Evolutionary conservation across 805 yeast species (phyloP).

Genomic region (Yamadazyma olivae): DNA sequence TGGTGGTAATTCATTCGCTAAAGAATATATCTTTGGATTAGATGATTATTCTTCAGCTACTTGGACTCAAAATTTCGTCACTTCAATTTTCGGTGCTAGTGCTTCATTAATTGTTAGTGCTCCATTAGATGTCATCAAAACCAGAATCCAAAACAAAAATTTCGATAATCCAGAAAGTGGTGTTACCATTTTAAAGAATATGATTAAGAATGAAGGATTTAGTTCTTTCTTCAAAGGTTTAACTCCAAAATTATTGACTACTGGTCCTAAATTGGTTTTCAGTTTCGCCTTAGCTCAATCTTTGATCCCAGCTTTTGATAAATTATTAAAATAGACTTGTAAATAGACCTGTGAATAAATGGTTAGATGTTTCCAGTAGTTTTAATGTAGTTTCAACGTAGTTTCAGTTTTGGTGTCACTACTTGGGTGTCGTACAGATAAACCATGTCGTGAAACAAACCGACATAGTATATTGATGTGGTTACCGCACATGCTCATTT

Average conservation of each 20-base stretch:
- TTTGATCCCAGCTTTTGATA: slow-evolving; percentile 93
- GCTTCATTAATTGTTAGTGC: slow-evolving; percentile 96
- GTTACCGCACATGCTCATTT: too few species aligned
- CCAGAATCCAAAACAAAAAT: slow-evolving; percentile 95
- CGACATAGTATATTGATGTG: too few species aligned
- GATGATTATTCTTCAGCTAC: slow-evolving; percentile 87
- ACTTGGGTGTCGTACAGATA: too few species aligned
- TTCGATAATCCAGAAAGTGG: slow-evolving; percentile 96
- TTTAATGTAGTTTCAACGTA: too few species aligned
- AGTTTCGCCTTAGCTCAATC: slow-evolving; percentile 98
- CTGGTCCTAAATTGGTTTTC: slow-evolving; percentile 97
- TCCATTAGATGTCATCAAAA: slow-evolving; percentile 96
- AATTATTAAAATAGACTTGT: slow-evolving; percentile 40
- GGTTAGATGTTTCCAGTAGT: background rate
- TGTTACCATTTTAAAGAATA: slow-evolving; percentile 85
- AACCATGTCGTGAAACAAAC: too few species aligned
- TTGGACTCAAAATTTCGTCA: slow-evolving; percentile 91
- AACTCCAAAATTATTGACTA: slow-evolving; percentile 92
- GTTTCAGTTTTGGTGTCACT: too few species aligned
- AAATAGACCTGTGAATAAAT: slow-evolving; percentile 1
- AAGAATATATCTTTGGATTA: slow-evolving; percentile 88
- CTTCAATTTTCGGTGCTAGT: slow-evolving; percentile 95
- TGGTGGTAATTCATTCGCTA: slow-evolving; percentile 98
- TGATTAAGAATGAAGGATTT: slow-evolving; percentile 87
- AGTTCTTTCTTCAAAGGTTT: slow-evolving; percentile 93